Evolutionary conservation across 1,284 basidiomycete species (phyloP).

Genomic region (Polyporus tsugae): DNA sequence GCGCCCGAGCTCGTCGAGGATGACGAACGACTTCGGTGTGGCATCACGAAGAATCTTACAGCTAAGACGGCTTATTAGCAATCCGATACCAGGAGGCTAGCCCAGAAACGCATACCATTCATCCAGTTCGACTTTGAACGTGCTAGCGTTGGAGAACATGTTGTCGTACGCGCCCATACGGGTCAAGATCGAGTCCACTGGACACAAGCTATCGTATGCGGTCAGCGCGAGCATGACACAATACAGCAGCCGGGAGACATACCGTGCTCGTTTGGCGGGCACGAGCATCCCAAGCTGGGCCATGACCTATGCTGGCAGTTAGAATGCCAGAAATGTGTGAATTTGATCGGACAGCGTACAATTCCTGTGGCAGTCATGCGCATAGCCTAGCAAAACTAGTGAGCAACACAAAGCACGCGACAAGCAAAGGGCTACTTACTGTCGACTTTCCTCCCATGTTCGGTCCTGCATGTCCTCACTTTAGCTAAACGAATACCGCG

Average conservation of each 20-base stretch:
- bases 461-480: constrained; percentile 61
- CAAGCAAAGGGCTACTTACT: constrained; percentile 48
- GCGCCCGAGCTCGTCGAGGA: constrained; percentile 94
- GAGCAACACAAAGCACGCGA: neutral
- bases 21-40: constrained; percentile 91
- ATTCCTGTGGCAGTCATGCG: constrained; percentile 97
- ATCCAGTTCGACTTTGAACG: constrained; percentile 96
- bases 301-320: constrained; percentile 73
- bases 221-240: constrained; percentile 18
- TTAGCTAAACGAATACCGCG: neutral
- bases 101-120: constrained; percentile 71
- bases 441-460: constrained; percentile 96
- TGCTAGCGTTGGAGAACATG: constrained; percentile 95
- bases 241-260: constrained; percentile 31
- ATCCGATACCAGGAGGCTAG: neutral
- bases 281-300: constrained; percentile 99
- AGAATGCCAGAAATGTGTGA: neutral
- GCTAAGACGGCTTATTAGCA: constrained; percentile 47
- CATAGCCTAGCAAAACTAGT: constrained; percentile 63
- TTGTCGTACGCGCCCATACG: constrained; percentile 99
- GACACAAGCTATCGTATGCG: constrained; percentile 67
- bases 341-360: constrained; percentile 47
- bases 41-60: constrained; percentile 92
- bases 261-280: constrained; percentile 86
- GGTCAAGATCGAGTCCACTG: constrained; percentile 94